Evolutionary conservation across 305 asterid genomes (phyloP).

Genomic region (Coffea humblotiana): DNA sequence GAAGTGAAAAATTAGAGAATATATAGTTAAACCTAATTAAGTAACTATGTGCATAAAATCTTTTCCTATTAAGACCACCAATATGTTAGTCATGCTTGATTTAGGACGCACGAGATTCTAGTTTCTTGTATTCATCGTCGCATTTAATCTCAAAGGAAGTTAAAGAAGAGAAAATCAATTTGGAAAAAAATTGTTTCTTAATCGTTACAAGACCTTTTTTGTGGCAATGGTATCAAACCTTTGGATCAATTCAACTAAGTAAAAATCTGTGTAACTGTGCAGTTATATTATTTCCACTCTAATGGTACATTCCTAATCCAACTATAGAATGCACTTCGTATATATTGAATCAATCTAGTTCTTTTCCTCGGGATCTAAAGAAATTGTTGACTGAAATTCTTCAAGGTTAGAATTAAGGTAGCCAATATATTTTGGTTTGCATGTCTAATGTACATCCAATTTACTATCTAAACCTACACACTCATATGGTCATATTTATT

Average conservation of each 20-base stretch:
- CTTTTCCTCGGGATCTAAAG: too few species aligned
- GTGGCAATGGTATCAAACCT: neutral
- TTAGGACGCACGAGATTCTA: neutral
- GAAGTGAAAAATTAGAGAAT: too few species aligned
- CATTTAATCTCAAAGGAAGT: neutral
- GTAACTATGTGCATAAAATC: neutral
- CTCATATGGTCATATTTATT: too few species aligned
- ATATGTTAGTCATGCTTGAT: neutral
- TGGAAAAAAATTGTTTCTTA: neutral
- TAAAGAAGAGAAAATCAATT: neutral
- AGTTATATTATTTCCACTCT: neutral
- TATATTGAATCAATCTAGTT: neutral
- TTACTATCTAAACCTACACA: too few species aligned
- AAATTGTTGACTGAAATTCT: too few species aligned
- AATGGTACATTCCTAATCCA: neutral
- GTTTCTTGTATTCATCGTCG: neutral
- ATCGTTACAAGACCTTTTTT: neutral
- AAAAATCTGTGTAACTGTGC: neutral
- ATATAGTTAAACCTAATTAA: neutral
- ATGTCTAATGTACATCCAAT: too few species aligned
- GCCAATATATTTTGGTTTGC: too few species aligned
- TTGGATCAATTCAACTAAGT: neutral
- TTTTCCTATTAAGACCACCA: neutral
- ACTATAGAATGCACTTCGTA: neutral
- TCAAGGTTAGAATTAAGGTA: too few species aligned